phyloP scores from a whole-genome alignment of 2,329 filamentous ascomycete species.

The Colletotrichum somersetense region DNA sequence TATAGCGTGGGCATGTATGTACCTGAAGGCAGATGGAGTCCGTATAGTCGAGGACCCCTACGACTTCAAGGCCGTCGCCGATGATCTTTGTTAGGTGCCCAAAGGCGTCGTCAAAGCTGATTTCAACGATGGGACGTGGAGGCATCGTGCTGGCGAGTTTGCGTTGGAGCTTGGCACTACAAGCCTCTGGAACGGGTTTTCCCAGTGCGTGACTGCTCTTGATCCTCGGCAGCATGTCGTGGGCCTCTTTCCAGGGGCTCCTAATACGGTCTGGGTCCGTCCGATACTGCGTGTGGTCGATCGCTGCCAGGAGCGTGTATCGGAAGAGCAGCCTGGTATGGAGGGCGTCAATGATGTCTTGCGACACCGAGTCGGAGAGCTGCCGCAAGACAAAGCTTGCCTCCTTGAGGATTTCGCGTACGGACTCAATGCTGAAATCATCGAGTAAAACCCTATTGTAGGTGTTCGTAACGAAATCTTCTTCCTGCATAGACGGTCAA shows the following conservation, averaged over 20 bases:
- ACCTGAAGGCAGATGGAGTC: slow-evolving; percentile 79
- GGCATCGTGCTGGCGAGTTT: slow-evolving; percentile 93
- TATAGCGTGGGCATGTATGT: slow-evolving; percentile 29
- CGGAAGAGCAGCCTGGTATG: slow-evolving; percentile 75
- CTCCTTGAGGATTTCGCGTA: slow-evolving; percentile 66
- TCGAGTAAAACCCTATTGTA: slow-evolving; percentile 85
- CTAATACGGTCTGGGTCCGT: slow-evolving; percentile 61
- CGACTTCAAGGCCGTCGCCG: slow-evolving; percentile 77
- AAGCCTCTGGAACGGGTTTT: slow-evolving; percentile 78
- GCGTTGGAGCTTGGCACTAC: slow-evolving; percentile 92
- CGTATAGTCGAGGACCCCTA: slow-evolving; percentile 75
- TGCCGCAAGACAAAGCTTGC: slow-evolving; percentile 66
- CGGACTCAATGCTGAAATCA: slow-evolving; percentile 67
- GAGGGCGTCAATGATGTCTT: slow-evolving; percentile 67
- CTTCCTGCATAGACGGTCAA: slow-evolving; percentile 73
- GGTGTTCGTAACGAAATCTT: slow-evolving; percentile 94
- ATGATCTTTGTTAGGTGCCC: slow-evolving; percentile 78
- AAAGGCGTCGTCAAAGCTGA: slow-evolving; percentile 79
- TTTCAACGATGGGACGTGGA: slow-evolving; percentile 86
- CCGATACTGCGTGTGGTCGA: slow-evolving; percentile 61
- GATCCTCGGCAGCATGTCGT: slow-evolving; percentile 66
- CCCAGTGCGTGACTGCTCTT: slow-evolving; percentile 72
- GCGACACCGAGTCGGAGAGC: slow-evolving; percentile 53
- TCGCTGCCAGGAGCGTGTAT: slow-evolving; percentile 69
- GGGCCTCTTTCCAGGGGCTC: slow-evolving; percentile 65